These are phyloP conservation scores for Botryosphaeria dothidea DNA, from an alignment of 2,329 filamentous ascomycete species.

Conservation along the genomic window DNA sequence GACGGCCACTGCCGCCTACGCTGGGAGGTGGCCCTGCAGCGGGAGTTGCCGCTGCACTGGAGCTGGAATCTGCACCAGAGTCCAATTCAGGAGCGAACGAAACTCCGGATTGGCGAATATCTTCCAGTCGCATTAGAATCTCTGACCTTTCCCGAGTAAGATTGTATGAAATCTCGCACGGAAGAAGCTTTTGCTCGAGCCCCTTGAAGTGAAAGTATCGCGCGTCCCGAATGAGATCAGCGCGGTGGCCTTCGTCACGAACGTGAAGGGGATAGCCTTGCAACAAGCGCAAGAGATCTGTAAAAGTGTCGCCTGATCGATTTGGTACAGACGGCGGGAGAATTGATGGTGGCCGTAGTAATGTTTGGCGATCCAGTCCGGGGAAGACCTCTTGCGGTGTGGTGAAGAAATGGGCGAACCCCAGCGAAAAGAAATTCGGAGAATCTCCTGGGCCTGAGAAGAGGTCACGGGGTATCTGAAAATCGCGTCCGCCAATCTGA, in stretches of 20 bases:
- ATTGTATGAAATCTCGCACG: constrained; percentile 76
- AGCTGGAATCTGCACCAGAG: not conserved
- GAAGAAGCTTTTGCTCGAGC: constrained; percentile 82
- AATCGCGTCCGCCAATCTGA: constrained; percentile 81
- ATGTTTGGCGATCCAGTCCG: constrained; percentile 73
- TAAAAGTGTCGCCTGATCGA: constrained; percentile 80
- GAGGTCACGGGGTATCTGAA: constrained; percentile 85
- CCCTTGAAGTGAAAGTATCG: constrained; percentile 93
- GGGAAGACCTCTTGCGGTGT: constrained; percentile 80
- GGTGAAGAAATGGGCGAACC: constrained; percentile 85
- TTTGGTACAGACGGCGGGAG: constrained; percentile 78
- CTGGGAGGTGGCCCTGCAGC: constrained; percentile 22
- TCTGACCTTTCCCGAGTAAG: constrained; percentile 67
- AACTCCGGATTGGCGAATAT: constrained; percentile 85
- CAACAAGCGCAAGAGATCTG: constrained; percentile 77
- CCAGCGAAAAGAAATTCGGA: constrained; percentile 95
- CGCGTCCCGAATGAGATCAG: constrained; percentile 78
- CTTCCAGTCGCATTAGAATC: constrained; percentile 77
- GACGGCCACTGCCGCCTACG: constrained; percentile 3
- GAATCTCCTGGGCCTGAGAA: constrained; percentile 80
- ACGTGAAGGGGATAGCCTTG: constrained; percentile 82
- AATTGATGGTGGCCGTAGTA: constrained; percentile 86
- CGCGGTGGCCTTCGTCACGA: constrained; percentile 72
- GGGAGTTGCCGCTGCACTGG: constrained; percentile 15
- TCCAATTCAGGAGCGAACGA: constrained; percentile 58